Evolutionary conservation across 768 basidiomycete species (phyloP), one percentile per base, ranked within the genome.

Genomic region (Rhodocollybia butyracea): DNA sequence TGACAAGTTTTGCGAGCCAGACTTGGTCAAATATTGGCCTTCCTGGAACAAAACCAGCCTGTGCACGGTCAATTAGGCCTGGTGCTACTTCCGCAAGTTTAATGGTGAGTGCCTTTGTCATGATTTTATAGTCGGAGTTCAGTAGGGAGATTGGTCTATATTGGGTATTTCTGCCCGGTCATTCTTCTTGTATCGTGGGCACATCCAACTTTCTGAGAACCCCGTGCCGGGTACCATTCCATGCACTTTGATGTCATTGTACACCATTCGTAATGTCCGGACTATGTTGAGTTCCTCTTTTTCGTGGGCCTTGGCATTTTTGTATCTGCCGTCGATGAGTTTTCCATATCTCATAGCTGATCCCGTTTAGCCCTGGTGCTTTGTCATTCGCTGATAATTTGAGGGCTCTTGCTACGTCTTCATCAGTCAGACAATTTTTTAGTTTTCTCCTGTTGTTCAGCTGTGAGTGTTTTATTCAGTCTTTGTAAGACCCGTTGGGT

Each of bases 101-200:
- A 2, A 41, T 59, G 0, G 70, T 56, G 2, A 74, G 59, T 0
- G 38, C 55, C 32, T 64, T 64, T 11, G 72, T 73, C n/a, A 70
- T 58, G 0, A 71, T 58, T 61, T 73, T 74, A 30, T 74, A 74
- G 60, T 74, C 71, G 2, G 66, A 54, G 57, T 74, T 74, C 10
- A 72, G 62, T 0, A 76, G 58, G 0, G 70, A 74, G 0, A 78
- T 74, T 0, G 73, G 75, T 1, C 70, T 0, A 47, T 77, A 76
- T 73, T 75, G 15, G 40, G 61, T 1, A 75, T 72, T 2, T 66
- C 57, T 0, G 47, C 46, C 2, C 26, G 46, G 21, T 74, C 71
- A 5, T 66, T 69, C 40, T 78, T 78, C 34, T 79, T 79, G 55
- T 73, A 78, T 1, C 78, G 26, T 0, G 70, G 74, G 64, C 72